A percentile compares a stretch with the other conserved stretches of the same genome.
Evolutionary conservation across 306 rosid genomes (phyloP).

Genomic region (Vicia sativa): DNA sequence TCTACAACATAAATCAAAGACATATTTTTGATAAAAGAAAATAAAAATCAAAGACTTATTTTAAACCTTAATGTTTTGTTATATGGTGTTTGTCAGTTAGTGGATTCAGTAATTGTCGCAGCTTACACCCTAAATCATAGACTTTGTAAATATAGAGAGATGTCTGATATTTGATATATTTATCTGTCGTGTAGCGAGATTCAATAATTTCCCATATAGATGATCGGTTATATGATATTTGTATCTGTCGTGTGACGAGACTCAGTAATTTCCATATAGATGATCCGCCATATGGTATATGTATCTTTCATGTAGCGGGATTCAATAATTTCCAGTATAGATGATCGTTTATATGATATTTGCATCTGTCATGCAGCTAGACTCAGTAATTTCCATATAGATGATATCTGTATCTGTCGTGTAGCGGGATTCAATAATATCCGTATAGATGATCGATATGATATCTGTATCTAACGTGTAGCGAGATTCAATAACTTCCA

Average conservation of each 20-base stretch:
- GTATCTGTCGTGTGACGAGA: background rate
- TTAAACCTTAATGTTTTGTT: constrained; percentile 2
- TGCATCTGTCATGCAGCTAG: background rate
- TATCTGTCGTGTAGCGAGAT: too few relatives aligned
- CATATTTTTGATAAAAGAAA: too few relatives aligned
- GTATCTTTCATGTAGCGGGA: background rate
- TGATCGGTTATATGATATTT: background rate
- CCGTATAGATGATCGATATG: background rate
- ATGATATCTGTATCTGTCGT: background rate
- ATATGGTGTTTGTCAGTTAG: background rate
- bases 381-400: background rate
- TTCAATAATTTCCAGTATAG: background rate
- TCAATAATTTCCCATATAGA: too few relatives aligned
- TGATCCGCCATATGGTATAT: background rate
- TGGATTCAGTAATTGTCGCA: background rate
- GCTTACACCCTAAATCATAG: background rate
- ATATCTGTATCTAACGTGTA: background rate
- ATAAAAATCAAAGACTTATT: constrained; percentile 1
- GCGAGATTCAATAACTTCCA: background rate
- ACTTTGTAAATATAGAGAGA: background rate
- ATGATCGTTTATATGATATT: background rate
- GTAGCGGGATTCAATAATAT: constrained; percentile 3
- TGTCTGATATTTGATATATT: too few relatives aligned
- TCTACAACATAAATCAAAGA: background rate
- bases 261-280: background rate